Conservation (phyloP, 2,329 filamentous ascomycete genomes). For the Cladosporium austrohemisphaericum region DNA sequence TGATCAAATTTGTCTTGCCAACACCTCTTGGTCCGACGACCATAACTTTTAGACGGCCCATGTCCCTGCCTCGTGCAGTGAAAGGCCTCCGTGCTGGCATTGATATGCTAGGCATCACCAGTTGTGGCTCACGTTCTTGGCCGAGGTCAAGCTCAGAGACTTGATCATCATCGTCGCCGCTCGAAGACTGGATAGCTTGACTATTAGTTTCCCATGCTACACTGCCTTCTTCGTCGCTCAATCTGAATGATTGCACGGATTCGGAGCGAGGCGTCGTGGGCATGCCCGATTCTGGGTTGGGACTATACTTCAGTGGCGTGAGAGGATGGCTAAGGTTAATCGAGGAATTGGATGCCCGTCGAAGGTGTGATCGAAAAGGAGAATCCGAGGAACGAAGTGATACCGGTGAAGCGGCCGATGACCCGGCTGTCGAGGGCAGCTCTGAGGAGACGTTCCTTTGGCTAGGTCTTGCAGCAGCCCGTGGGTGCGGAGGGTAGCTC, state of each 20-base stretch:
- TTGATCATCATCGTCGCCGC: slow-evolving; percentile 50
- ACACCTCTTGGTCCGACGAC: slow-evolving; percentile 74
- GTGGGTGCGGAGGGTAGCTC: slow-evolving; percentile 35
- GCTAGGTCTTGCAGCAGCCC: slow-evolving; percentile 27
- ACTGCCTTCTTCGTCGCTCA: slow-evolving; percentile 55
- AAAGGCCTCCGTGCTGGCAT: slow-evolving; percentile 89
- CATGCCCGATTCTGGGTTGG: slow-evolving; percentile 48
- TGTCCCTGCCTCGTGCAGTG: slow-evolving; percentile 75
- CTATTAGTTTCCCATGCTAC: slow-evolving; percentile 53
- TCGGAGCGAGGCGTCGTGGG: slow-evolving; percentile 58
- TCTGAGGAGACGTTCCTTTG: slow-evolving; percentile 33
- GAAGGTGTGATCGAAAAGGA: slow-evolving; percentile 24
- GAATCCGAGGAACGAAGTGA: slow-evolving; percentile 25
- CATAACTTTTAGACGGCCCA: slow-evolving; percentile 86
- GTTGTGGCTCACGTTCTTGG: slow-evolving; percentile 57
- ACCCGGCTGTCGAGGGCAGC: slow-evolving; percentile 17
- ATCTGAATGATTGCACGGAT: slow-evolving; percentile 55
- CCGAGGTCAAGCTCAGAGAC: slow-evolving; percentile 24
- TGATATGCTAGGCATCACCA: slow-evolving; percentile 96
- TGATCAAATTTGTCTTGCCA: slow-evolving; percentile 87
- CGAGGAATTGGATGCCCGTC: slow-evolving; percentile 26
- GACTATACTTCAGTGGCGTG: slow-evolving; percentile 47
- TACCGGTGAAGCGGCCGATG: slow-evolving; percentile 23
- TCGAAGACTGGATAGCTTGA: slow-evolving; percentile 52
- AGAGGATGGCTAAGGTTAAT: slow-evolving; percentile 38